Evolutionary conservation across 148 eudicot genomes (phyloP), one percentile per base, ranked within the genome.

Genomic region (Salicornia ramosissima): DNA sequence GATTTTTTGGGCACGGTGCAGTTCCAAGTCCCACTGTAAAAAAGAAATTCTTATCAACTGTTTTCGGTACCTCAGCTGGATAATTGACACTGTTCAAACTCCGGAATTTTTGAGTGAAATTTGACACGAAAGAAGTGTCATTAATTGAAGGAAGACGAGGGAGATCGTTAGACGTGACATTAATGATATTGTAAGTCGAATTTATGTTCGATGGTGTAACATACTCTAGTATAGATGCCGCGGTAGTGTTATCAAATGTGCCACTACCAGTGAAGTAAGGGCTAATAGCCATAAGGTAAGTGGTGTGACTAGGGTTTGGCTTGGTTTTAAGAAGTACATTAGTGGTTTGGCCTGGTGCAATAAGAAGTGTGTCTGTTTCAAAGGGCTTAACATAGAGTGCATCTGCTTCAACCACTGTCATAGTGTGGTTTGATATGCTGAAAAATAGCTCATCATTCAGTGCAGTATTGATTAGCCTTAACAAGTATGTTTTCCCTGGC

Each of bases 371-470:
- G 42, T 82, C 75, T 2, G 92, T 86, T 28, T 78, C 34, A 25
- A 87, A 90, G 12, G 92, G 92, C 51, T 90, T 90, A 0, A 84
- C 56, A 36, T 90, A 90, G 31, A 49, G 31, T 21, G 96, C 92
- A 67, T 90, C 96, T 4, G 86, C 84, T 69, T 87, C 88, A 1
- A 87, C 92, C 0, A 87, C 78, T 0, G 84, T 89, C 71, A 89
- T 39, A 6, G 86, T 71, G 74, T 89, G 96, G 79, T 85, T 85
- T 0, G 88, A 76, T 36, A 87, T 89, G 70, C 80, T 73, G 74
- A 89, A 89, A 69, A 89, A 87, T 51, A 89, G 86, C 0, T 89
- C 90, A 45, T 85, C 96, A 39, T 85, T 89, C 80, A 86, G 91
- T 70, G 95, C 95, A 83, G 85, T 83, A 52, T 89, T 89, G 84